These are phyloP conservation scores for Plasmodium adleri DNA, from an alignment of 169 alveolate genomes.

Conservation along the genomic window DNA sequence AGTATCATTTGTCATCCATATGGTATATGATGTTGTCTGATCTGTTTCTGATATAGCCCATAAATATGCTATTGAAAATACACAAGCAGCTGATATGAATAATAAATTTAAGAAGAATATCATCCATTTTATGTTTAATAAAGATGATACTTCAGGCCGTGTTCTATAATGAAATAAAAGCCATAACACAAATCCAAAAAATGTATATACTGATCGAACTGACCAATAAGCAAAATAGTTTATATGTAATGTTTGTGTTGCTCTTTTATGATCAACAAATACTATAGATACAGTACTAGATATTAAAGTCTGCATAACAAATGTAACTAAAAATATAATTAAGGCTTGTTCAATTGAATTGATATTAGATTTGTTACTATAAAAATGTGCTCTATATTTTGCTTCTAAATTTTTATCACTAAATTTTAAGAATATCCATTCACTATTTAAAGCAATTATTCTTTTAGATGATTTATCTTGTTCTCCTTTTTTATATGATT, in stretches of 20 bases:
- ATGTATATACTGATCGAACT: slow-evolving; percentile 88
- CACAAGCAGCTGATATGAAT: slow-evolving; percentile 89
- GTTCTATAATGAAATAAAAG: slow-evolving; percentile 86
- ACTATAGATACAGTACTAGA: slow-evolving; percentile 87
- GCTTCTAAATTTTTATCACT: slow-evolving; percentile 90
- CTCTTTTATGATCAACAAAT: slow-evolving; percentile 77
- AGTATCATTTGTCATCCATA: slow-evolving; percentile 88
- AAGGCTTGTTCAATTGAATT: slow-evolving; percentile 91
- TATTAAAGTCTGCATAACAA: slow-evolving; percentile 88
- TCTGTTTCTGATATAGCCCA: slow-evolving; percentile 82
- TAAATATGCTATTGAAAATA: slow-evolving; percentile 87
- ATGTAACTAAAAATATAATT: slow-evolving; percentile 89
- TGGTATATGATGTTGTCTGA: slow-evolving; percentile 64
- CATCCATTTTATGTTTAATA: slow-evolving; percentile 82
- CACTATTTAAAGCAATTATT: slow-evolving; percentile 50
- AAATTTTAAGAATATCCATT: slow-evolving; percentile 86
- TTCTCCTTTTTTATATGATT: background rate
- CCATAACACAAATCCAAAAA: slow-evolving; percentile 89
- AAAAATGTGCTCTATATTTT: slow-evolving; percentile 88
- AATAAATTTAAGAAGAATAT: slow-evolving; percentile 85
- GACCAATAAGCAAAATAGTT: slow-evolving; percentile 89
- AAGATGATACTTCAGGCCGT: slow-evolving; percentile 72
- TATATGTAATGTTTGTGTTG: slow-evolving; percentile 78
- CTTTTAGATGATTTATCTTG: slow-evolving; percentile 16
- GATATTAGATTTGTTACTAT: slow-evolving; percentile 87